These are phyloP conservation scores for Cupressus sempervirens DNA, from an alignment of 75 land plant genomes.

Conservation along the genomic window DNA sequence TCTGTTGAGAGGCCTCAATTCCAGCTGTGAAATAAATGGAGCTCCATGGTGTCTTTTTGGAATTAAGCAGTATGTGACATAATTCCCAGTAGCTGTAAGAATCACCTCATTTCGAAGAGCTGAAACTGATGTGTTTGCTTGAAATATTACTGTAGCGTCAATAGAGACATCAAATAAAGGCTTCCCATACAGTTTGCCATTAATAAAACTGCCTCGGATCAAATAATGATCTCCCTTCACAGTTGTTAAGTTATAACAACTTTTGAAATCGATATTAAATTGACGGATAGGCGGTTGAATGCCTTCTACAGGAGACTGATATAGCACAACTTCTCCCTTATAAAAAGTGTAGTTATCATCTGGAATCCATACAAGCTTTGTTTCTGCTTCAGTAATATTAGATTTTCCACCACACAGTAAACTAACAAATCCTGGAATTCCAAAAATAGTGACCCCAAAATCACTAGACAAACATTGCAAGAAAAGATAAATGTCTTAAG, in stretches of 20 bases:
- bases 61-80: conserved; percentile 23
- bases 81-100: conserved; percentile 11
- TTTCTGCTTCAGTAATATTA: background rate
- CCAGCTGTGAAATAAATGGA: conserved; percentile 29
- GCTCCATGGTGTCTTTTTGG: conserved; percentile 10
- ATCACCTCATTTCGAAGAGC: conserved; percentile 20
- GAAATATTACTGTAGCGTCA: conserved; percentile 19
- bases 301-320: background rate
- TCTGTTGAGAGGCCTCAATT: conserved; percentile 27
- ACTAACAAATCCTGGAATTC: conserved; percentile 19
- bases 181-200: background rate
- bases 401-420: conserved; percentile 13
- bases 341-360: conserved; percentile 5
- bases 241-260: conserved; percentile 26
- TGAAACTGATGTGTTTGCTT: conserved; percentile 12
- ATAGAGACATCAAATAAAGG: conserved; percentile 19
- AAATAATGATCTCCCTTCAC: conserved; percentile 17
- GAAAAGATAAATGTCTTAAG: background rate
- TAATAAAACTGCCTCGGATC: conserved; percentile 28
- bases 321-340: background rate
- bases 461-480: background rate
- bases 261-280: conserved; percentile 10
- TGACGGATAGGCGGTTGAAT: conserved; percentile 7
- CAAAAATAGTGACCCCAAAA: background rate
- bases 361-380: conserved; percentile 11